Evolutionary conservation across 306 rosid species (phyloP), one percentile per base, ranked within the genome.

Genomic region (Cucurbita moschata): DNA sequence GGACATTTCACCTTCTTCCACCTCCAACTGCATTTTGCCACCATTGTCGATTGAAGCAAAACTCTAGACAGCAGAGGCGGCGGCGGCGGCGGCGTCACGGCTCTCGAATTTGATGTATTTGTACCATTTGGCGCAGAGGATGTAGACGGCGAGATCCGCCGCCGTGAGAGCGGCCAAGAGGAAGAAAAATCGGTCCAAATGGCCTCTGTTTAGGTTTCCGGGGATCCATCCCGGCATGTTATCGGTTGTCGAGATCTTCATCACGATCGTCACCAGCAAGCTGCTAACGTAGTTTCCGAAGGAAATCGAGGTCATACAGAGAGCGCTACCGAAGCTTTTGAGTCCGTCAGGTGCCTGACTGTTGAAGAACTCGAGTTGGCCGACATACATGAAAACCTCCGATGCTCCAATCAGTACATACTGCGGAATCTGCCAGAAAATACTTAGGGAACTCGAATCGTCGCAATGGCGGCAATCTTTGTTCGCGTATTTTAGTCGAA

Each of bases 261-360:
- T 91, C 49, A 91, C 97, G 23, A 88, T 79, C 51, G 87, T 85
- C 53, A 90, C 97, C 54, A 90, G 77, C 75, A 88, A 68, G 26
- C 90, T 87, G 13, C 97, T 90, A 6, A 87, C 90, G 50, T 82
- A 90, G 74, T 90, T 90, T 13, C 97, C 97, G 13, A 90, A 68
- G 38, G 97, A 90, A 4, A 90, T 90, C 72, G 97, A 90, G 19
- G 90, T 87, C 92, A 87, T 90, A 44, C 88, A 88, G 44, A 90
- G 92, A 8, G 95, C 95, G 76, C 96, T 90, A 0, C 97, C 95
- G 78, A 90, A 90, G 81, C 95, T 90, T 77, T 90, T 90, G 7
- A 90, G 71, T 60, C 95, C 88, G 50, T 88, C 97, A 2, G 97
- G 97, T 42, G 97, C 79, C 38, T 90, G 97, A 3, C 81, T 85